A percentile compares a stretch with the other conserved stretches of the same genome.
These are phyloP conservation scores for Pestalotiopsis sp. DNA, from an alignment of 2,329 filamentous ascomycete genomes.

Conservation along the genomic window DNA sequence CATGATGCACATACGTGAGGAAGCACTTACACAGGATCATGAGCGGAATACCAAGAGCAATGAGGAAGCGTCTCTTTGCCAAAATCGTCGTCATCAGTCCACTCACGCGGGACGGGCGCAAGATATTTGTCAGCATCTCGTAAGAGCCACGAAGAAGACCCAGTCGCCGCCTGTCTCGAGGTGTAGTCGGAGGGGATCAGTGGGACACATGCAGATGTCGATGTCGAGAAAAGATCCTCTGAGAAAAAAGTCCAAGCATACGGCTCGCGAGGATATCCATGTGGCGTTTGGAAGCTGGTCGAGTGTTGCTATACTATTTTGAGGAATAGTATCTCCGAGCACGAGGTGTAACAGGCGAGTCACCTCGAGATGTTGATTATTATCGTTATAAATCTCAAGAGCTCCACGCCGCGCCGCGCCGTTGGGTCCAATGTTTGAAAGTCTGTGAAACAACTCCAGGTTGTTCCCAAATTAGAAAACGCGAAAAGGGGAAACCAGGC, in stretches of 20 bases:
- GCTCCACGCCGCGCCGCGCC: background rate
- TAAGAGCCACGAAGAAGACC: background rate
- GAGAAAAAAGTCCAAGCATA: background rate
- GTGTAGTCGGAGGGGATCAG: background rate
- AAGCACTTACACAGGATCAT: conserved; percentile 7
- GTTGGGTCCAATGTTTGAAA: background rate
- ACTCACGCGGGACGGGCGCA: conserved; percentile 2
- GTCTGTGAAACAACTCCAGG: background rate
- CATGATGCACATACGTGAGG: background rate
- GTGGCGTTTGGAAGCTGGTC: background rate
- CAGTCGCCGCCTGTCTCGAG: background rate
- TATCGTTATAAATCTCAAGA: background rate
- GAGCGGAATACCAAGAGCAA: conserved; percentile 7
- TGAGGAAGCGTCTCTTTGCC: conserved; percentile 9
- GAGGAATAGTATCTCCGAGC: background rate
- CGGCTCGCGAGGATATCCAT: background rate
- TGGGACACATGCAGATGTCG: no score
- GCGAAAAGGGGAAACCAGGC: background rate
- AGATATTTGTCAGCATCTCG: background rate
- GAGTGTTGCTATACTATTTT: background rate
- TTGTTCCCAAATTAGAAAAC: background rate
- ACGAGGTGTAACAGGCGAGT: background rate
- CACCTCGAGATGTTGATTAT: background rate
- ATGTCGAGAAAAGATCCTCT: background rate
- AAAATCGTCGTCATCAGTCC: background rate